These are phyloP conservation scores for Stentor coeruleus DNA, from an alignment of 73 alveolate genomes.

Conservation along the genomic window DNA sequence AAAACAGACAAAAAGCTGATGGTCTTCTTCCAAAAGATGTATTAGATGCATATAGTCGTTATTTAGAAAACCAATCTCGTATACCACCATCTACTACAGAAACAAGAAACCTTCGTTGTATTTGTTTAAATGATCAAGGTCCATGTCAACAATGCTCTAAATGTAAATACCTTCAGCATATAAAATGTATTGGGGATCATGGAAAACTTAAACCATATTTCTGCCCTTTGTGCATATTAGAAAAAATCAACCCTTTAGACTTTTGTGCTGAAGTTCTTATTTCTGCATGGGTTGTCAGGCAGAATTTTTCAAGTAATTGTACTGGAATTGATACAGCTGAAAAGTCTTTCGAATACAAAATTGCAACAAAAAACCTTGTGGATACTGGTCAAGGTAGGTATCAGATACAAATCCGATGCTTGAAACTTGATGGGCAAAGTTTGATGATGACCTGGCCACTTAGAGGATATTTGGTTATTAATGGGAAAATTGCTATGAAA, in stretches of 20 bases:
- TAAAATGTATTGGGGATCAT: neutral
- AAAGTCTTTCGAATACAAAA: neutral
- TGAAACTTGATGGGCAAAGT: neutral
- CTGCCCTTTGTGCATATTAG: neutral
- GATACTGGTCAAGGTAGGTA: neutral
- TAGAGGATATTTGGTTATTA: neutral
- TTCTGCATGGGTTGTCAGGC: neutral
- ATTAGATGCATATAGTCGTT: too few relatives aligned
- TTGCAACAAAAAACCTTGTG: neutral
- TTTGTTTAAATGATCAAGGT: too few relatives aligned
- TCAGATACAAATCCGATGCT: conserved; percentile 29
- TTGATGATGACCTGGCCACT: neutral
- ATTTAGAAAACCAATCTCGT: too few relatives aligned
- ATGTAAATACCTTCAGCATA: neutral
- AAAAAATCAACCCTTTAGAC: neutral
- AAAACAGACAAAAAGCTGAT: too few relatives aligned
- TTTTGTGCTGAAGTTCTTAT: neutral
- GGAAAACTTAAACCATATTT: neutral
- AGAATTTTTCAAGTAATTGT: neutral
- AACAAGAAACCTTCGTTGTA: too few relatives aligned
- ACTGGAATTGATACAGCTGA: neutral
- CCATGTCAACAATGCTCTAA: too few relatives aligned
- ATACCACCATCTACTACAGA: too few relatives aligned
- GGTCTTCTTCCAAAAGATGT: too few relatives aligned
- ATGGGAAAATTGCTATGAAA: conserved; percentile 8